Conservation (phyloP, 2,329 filamentous ascomycete genomes). For the Alternaria sp. region DNA sequence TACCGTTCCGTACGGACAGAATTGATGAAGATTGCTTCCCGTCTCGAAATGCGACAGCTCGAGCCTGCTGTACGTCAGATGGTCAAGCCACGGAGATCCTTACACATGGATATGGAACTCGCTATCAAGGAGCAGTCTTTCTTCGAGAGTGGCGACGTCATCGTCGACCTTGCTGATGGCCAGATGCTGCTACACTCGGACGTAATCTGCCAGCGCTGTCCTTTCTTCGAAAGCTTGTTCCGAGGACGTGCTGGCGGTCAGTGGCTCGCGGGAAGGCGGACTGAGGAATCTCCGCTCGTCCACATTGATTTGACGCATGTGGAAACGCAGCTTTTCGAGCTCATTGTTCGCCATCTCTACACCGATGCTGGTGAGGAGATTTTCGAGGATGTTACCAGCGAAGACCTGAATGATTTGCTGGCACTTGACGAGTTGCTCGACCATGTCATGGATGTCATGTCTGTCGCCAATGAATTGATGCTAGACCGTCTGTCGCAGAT, state of each 20-base stretch:
- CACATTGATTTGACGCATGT: constrained; percentile 86
- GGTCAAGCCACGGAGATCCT: constrained; percentile 67
- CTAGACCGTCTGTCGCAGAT: constrained; percentile 88
- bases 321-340: constrained; percentile 73
- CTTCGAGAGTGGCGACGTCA: constrained; percentile 80
- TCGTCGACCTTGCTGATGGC: constrained; percentile 80
- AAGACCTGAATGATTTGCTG: constrained; percentile 58
- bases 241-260: constrained; percentile 83
- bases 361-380: constrained; percentile 80
- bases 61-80: constrained; percentile 82
- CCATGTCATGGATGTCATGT: constrained; percentile 88
- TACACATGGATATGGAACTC: constrained; percentile 73
- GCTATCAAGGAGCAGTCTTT: constrained; percentile 75
- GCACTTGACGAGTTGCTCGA: constrained; percentile 83
- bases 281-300: constrained; percentile 61
- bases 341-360: constrained; percentile 84
- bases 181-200: constrained; percentile 76
- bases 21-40: constrained; percentile 83
- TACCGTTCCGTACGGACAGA: constrained; percentile 84
- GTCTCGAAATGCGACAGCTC: constrained; percentile 73
- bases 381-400: constrained; percentile 77
- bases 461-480: constrained; percentile 93
- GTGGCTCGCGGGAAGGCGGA: constrained; percentile 80
- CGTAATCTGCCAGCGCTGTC: constrained; percentile 82
- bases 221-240: constrained; percentile 92